phyloP scores from a whole-genome alignment of 2,329 filamentous ascomycete species.

The Akanthomyces dipterigenus region DNA sequence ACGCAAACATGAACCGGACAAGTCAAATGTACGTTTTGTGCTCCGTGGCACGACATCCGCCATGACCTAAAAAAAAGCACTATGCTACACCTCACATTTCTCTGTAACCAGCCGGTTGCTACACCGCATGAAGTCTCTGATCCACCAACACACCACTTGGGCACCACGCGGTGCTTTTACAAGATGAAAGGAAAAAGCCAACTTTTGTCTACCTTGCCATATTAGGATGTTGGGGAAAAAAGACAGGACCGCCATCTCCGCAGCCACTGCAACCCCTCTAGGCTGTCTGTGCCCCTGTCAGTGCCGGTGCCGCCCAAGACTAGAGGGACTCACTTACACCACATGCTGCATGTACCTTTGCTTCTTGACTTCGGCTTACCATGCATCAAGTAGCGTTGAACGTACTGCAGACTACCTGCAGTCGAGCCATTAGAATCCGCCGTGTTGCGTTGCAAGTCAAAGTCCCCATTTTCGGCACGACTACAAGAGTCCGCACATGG shows the following conservation, averaged over 20 bases:
- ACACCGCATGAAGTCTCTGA: neutral
- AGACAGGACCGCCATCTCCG: neutral
- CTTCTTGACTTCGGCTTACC: neutral
- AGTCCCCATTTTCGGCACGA: neutral
- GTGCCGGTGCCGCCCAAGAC: no score
- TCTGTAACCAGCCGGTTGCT: neutral
- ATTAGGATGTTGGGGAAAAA: neutral
- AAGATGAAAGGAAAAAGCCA: neutral
- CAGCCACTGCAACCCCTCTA: neutral
- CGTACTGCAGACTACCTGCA: neutral
- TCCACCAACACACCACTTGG: neutral
- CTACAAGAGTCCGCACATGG: neutral
- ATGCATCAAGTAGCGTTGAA: neutral
- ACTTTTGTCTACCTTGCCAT: neutral
- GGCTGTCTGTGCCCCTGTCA: neutral
- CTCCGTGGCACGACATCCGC: neutral
- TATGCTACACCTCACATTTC: no score
- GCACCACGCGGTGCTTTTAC: constrained; percentile 3
- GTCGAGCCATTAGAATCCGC: neutral
- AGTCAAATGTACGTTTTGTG: neutral
- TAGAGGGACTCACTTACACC: neutral
- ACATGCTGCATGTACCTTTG: neutral
- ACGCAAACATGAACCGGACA: neutral
- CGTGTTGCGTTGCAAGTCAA: neutral
- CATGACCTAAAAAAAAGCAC: neutral